Evolutionary conservation across 495 filamentous ascomycete genomes (phyloP).

Genomic region (Penicillium alfredii): DNA sequence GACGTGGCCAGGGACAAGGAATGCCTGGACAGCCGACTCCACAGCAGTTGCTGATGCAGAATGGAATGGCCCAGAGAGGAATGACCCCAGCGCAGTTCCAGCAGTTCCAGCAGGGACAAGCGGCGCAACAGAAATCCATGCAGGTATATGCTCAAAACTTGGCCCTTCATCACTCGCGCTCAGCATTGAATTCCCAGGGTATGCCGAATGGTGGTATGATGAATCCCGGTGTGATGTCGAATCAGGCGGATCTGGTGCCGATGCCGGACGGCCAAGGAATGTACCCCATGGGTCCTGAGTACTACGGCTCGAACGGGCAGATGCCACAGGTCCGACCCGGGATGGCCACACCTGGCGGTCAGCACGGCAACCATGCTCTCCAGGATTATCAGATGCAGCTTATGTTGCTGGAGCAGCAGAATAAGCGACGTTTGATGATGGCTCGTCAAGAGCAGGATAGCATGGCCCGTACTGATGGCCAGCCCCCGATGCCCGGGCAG

Average conservation of each 20-base stretch:
- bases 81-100: constrained; percentile 74
- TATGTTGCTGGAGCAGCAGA: constrained; percentile 98
- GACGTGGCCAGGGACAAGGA: constrained; percentile 62
- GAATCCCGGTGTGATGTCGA: constrained; percentile 51
- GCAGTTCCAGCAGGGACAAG: constrained; percentile 58
- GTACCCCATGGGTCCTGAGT: constrained; percentile 52
- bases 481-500: constrained; percentile 52
- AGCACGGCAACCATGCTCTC: constrained; percentile 81
- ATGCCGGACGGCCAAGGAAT: constrained; percentile 58
- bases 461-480: constrained; percentile 55
- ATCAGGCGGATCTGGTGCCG: constrained; percentile 76
- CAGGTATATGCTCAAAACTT: constrained; percentile 81
- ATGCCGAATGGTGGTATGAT: constrained; percentile 61
- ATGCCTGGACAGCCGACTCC: constrained; percentile 64
- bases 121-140: constrained; percentile 71
- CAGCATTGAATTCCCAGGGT: constrained; percentile 58
- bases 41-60: constrained; percentile 63
- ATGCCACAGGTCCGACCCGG: constrained; percentile 51
- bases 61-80: constrained; percentile 67
- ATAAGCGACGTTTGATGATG: constrained; percentile 96
- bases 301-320: constrained; percentile 58
- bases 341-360: constrained; percentile 46
- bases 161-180: constrained; percentile 65
- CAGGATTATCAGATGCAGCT: constrained; percentile 99
- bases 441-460: constrained; percentile 92